A percentile compares a stretch with the other conserved stretches of the same genome.
Evolutionary conservation across 345 rosid genomes (phyloP).

Genomic region (Firmiana major): DNA sequence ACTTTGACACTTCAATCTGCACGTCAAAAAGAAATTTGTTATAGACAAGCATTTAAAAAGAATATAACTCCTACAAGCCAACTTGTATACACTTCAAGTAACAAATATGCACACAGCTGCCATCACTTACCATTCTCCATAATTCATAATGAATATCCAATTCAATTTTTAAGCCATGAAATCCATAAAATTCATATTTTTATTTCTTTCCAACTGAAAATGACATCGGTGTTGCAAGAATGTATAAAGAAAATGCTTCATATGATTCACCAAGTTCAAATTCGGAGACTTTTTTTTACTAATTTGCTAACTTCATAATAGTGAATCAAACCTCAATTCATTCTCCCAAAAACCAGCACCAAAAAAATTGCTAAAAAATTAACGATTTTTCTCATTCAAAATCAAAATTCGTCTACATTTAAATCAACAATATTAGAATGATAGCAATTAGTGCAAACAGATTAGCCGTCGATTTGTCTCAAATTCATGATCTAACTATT

Average conservation of each 20-base stretch:
- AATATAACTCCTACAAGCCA: not conserved
- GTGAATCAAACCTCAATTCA: not conserved
- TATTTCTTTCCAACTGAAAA: no score
- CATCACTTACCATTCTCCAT: not conserved
- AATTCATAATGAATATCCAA: not conserved
- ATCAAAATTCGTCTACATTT: not conserved
- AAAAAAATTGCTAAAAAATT: not conserved
- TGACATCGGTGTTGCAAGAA: no score
- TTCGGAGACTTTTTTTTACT: not conserved
- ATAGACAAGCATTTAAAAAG: not conserved
- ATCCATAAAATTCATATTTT: not conserved
- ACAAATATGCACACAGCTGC: not conserved
- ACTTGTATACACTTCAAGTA: not conserved
- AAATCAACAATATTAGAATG: not conserved
- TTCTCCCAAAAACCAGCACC: not conserved
- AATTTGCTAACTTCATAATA: not conserved
- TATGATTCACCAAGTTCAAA: no score
- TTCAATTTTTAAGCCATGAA: not conserved
- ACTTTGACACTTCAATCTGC: conserved; percentile 12
- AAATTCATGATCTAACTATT: not conserved
- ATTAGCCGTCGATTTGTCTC: not conserved
- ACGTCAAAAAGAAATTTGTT: not conserved
- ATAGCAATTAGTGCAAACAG: not conserved
- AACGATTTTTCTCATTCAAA: not conserved
- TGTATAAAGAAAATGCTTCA: no score